A percentile compares a stretch with the other conserved stretches of the same genome.
These are phyloP conservation scores for Mycena maculata DNA, from an alignment of 768 basidiomycete species.

Conservation along the genomic window DNA sequence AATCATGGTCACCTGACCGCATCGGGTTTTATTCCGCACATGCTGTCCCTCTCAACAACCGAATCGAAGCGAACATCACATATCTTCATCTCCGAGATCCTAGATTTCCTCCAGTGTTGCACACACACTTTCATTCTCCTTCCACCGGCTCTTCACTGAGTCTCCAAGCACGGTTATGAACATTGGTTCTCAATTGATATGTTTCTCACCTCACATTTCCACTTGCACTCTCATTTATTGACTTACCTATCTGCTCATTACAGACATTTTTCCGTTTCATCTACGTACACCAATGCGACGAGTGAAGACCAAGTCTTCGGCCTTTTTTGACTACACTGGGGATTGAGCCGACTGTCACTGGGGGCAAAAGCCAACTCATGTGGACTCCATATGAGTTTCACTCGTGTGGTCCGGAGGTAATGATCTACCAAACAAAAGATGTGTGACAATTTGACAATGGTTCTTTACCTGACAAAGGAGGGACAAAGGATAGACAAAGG, in stretches of 20 bases:
- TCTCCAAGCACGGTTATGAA: not conserved
- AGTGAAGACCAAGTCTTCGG: not conserved
- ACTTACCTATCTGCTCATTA: not conserved
- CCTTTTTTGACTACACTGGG: not conserved
- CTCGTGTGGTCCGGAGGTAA: no score
- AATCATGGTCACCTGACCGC: constrained; percentile 5
- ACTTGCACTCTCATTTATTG: not conserved
- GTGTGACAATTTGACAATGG: no score
- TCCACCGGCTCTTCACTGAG: not conserved
- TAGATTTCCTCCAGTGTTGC: not conserved
- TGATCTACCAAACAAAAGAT: no score
- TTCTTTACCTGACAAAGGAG: no score
- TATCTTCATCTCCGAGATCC: constrained; percentile 2
- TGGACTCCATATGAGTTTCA: no score
- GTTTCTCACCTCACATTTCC: no score
- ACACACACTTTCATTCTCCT: not conserved
- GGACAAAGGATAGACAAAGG: no score
- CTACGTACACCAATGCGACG: not conserved
- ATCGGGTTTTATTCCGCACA: no score
- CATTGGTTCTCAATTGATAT: not conserved
- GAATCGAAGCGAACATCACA: not conserved
- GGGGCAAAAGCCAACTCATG: no score
- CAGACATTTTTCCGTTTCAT: not conserved
- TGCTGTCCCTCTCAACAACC: not conserved
- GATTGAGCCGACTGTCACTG: not conserved